Percentiles rank a stretch among this genome's conserved stretches.
These are phyloP conservation scores for Magnaporthiopsis poae DNA, from an alignment of 2,329 filamentous ascomycete genomes.

Conservation along the genomic window DNA sequence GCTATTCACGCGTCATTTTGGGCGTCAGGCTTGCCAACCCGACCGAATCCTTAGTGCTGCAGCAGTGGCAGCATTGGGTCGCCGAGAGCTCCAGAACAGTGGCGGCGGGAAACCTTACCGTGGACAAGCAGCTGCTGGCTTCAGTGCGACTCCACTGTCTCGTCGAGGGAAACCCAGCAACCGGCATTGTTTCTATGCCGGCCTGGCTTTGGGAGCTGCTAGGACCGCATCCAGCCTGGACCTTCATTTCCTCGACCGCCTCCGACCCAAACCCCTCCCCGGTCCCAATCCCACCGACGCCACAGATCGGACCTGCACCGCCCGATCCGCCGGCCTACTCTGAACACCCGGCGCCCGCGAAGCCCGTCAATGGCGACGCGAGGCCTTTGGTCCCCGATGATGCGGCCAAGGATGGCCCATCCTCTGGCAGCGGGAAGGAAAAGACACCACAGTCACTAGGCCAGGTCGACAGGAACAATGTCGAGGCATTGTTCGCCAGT, in stretches of 20 bases:
- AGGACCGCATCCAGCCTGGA: conserved; percentile 6
- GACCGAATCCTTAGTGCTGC: not conserved
- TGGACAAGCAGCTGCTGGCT: not conserved
- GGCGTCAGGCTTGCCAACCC: conserved; percentile 2
- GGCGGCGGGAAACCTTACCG: not conserved
- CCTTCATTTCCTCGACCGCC: not conserved
- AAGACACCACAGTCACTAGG: not conserved
- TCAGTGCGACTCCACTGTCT: conserved; percentile 1
- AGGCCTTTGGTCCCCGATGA: not conserved
- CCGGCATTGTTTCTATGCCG: conserved; percentile 5
- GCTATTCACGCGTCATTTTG: not conserved
- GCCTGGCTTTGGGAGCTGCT: conserved; percentile 5
- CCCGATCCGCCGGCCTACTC: conserved; percentile 4
- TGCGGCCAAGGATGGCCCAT: not conserved
- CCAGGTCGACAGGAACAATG: not conserved
- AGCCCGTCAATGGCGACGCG: not conserved
- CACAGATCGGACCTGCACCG: not conserved
- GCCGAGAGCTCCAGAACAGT: not conserved
- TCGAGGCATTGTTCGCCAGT: not conserved
- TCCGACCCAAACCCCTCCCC: not conserved
- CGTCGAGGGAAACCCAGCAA: not conserved
- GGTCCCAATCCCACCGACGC: not conserved
- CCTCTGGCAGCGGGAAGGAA: not conserved
- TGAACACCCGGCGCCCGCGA: not conserved
- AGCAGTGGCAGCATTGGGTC: conserved; percentile 2